These are phyloP conservation scores for Ceratocystis papillata DNA, from an alignment of 2,329 filamentous ascomycete genomes.

Conservation along the genomic window DNA sequence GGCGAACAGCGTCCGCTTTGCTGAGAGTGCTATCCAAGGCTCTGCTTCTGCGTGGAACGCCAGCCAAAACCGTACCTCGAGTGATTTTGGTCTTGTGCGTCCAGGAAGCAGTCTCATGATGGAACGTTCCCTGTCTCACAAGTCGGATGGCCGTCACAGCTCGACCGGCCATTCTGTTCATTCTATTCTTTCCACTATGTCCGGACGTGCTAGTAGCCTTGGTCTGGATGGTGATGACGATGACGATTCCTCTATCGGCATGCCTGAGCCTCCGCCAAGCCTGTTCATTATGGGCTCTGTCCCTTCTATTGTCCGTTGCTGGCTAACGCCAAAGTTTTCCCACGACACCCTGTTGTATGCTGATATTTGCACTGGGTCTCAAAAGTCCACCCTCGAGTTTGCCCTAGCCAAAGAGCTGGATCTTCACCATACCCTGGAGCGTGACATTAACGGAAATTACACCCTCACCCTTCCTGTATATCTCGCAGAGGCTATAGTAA, in stretches of 20 bases:
- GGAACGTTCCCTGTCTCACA: slow-evolving; percentile 85
- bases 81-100: slow-evolving; percentile 67
- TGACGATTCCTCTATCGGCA: slow-evolving; percentile 58
- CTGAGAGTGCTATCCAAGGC: slow-evolving; percentile 85
- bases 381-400: slow-evolving; percentile 70
- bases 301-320: slow-evolving; percentile 89
- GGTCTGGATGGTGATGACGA: slow-evolving; percentile 63
- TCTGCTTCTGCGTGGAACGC: slow-evolving; percentile 68
- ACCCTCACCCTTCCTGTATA: slow-evolving; percentile 73
- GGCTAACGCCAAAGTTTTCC: slow-evolving; percentile 82
- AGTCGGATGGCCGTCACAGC: slow-evolving; percentile 89
- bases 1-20: slow-evolving; percentile 94
- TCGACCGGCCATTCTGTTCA: slow-evolving; percentile 77
- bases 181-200: slow-evolving; percentile 47
- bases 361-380: slow-evolving; percentile 83
- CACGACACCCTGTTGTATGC: slow-evolving; percentile 84
- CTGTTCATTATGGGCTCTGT: slow-evolving; percentile 79
- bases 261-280: slow-evolving; percentile 67
- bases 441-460: slow-evolving; percentile 53
- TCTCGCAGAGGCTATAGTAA: slow-evolving; percentile 79
- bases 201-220: slow-evolving; percentile 74
- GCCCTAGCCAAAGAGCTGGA: slow-evolving; percentile 65
- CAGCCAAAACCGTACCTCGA: slow-evolving; percentile 61
- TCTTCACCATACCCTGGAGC: slow-evolving; percentile 54
- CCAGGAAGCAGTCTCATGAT: slow-evolving; percentile 78